phyloP scores from a whole-genome alignment of 352 stramenopile species.

The Thalassiosira hispida region DNA sequence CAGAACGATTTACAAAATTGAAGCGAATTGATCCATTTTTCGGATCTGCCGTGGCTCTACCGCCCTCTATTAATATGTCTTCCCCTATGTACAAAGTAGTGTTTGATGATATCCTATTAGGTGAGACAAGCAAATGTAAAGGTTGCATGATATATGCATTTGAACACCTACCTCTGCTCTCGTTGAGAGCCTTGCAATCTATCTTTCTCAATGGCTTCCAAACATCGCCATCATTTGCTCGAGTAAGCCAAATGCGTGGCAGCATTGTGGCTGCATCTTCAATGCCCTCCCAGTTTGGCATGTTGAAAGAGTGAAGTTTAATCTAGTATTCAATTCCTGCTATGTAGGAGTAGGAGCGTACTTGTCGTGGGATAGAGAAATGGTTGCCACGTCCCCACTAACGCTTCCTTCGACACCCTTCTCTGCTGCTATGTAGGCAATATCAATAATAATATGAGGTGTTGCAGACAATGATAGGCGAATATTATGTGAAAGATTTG shows the following conservation, averaged over 20 bases:
- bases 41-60: constrained; percentile 63
- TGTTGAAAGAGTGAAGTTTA: constrained; percentile 18
- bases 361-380: too few relatives aligned
- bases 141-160: neutral
- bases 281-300: constrained; percentile 74
- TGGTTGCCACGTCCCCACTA: too few relatives aligned
- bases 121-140: neutral
- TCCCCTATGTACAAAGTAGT: constrained; percentile 4
- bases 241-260: constrained; percentile 60
- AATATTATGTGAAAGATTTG: too few relatives aligned
- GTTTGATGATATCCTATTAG: neutral
- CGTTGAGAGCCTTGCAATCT: constrained; percentile 78
- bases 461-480: too few relatives aligned
- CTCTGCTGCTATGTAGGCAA: too few relatives aligned
- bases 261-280: constrained; percentile 69
- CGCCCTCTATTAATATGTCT: constrained; percentile 69
- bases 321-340: too few relatives aligned
- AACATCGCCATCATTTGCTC: constrained; percentile 52
- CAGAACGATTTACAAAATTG: constrained; percentile 64
- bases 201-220: constrained; percentile 77
- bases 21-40: constrained; percentile 55
- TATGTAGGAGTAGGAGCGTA: constrained; percentile 10
- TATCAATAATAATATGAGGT: too few relatives aligned
- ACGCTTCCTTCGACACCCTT: too few relatives aligned
- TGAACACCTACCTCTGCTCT: constrained; percentile 40